Percentiles rank a stretch among this genome's conserved stretches.
phyloP scores from a whole-genome alignment of 805 yeast species.

The Nakazawaea sp. region DNA sequence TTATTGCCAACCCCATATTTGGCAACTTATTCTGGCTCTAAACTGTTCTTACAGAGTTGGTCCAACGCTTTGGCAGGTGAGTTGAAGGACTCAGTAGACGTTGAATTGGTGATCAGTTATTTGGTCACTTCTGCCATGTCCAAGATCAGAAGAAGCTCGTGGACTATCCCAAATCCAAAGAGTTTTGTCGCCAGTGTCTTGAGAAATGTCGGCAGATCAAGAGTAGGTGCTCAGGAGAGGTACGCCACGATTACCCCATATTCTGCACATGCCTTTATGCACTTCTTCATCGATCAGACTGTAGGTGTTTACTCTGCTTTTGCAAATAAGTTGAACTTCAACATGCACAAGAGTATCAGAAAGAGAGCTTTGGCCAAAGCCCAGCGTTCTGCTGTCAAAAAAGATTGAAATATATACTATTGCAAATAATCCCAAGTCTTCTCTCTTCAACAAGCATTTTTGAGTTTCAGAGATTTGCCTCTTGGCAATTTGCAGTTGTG shows the following conservation, averaged over 20 bases:
- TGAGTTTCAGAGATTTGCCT: too few species aligned
- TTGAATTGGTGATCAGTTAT: constrained; percentile 78
- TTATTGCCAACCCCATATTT: constrained; percentile 85
- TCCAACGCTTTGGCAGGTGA: constrained; percentile 85
- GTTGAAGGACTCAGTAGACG: constrained; percentile 69
- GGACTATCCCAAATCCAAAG: constrained; percentile 75
- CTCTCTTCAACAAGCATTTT: too few species aligned
- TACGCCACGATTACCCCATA: constrained; percentile 83
- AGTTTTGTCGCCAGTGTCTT: constrained; percentile 71
- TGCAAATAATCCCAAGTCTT: too few species aligned
- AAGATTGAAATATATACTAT: too few species aligned
- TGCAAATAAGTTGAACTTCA: constrained; percentile 61
- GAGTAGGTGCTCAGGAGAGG: constrained; percentile 90
- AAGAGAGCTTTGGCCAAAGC: constrained; percentile 75
- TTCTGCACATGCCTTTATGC: constrained; percentile 92
- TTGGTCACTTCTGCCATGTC: constrained; percentile 95
- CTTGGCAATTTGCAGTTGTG: too few species aligned
- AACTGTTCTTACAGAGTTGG: constrained; percentile 93
- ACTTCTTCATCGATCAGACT: constrained; percentile 68
- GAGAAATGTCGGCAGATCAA: constrained; percentile 57
- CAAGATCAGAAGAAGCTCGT: constrained; percentile 73
- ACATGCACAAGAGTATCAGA: constrained; percentile 78
- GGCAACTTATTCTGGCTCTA: constrained; percentile 94
- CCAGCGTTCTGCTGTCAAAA: constrained; percentile 25
- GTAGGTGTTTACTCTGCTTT: constrained; percentile 75